These are phyloP conservation scores for Penicillium sp. DNA, from an alignment of 2,329 filamentous ascomycete species.

Conservation along the genomic window DNA sequence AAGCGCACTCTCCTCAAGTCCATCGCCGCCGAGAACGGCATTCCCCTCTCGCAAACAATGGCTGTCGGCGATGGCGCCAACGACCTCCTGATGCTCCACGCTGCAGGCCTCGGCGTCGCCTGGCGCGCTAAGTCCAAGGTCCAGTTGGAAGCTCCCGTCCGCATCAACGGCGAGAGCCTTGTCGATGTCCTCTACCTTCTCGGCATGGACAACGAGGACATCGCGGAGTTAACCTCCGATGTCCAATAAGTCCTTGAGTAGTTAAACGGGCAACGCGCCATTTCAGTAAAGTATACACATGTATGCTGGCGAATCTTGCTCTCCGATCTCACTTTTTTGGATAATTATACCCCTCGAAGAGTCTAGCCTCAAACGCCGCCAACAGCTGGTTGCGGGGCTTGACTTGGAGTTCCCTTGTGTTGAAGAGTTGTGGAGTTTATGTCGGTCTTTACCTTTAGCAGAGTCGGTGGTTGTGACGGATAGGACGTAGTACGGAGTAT, in stretches of 20 bases:
- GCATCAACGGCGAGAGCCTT: constrained; percentile 57
- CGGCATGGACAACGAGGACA: constrained; percentile 51
- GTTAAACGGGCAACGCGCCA: not conserved
- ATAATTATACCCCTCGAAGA: not conserved
- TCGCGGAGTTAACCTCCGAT: constrained; percentile 41
- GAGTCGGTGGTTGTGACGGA: not conserved
- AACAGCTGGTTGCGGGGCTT: not conserved
- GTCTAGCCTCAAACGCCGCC: not conserved
- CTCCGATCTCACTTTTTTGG: not conserved
- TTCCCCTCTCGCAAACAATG: constrained; percentile 54
- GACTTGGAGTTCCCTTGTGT: not conserved
- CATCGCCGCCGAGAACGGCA: constrained; percentile 54
- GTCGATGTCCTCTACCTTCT: constrained; percentile 59
- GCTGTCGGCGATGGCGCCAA: constrained; percentile 64
- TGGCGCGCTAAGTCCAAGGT: constrained; percentile 65
- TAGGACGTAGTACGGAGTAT: not conserved
- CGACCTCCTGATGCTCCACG: constrained; percentile 62
- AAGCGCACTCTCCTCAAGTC: constrained; percentile 55
- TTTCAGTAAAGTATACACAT: constrained; percentile 1
- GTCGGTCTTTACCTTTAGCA: not conserved
- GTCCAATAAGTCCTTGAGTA: constrained; percentile 7
- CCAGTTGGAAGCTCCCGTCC: constrained; percentile 58
- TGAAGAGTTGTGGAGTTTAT: not conserved
- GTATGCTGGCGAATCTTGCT: not conserved
- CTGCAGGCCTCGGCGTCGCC: constrained; percentile 60